phyloP scores from a whole-genome alignment of 768 basidiomycete species.

The Amanita molliuscula region DNA sequence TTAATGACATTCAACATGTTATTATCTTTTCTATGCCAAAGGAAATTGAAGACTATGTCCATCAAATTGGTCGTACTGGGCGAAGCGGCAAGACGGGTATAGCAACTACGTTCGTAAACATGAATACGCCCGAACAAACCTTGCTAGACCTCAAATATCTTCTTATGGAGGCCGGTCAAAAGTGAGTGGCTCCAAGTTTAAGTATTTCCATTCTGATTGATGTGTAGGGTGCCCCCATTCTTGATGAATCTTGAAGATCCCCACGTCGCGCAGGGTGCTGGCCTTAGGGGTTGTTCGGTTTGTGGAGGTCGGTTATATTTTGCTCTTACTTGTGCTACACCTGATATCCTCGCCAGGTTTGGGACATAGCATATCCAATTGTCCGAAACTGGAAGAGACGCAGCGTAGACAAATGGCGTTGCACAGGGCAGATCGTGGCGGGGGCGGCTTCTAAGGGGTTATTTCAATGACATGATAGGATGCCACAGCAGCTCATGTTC shows the following conservation, averaged over 20 bases:
- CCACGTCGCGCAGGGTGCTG: conserved; percentile 65
- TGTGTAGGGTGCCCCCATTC: conserved; percentile 85
- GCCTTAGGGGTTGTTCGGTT: conserved; percentile 70
- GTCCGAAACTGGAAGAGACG: conserved; percentile 92
- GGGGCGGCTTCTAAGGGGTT: conserved; percentile 34
- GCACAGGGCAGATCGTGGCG: conserved; percentile 60
- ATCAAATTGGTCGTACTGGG: conserved; percentile 97
- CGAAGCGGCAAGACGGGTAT: conserved; percentile 98
- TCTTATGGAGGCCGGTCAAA: conserved; percentile 94
- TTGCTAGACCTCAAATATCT: conserved; percentile 94
- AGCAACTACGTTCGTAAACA: conserved; percentile 97
- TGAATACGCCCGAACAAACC: conserved; percentile 95
- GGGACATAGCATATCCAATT: conserved; percentile 91
- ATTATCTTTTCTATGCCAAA: conserved; percentile 99
- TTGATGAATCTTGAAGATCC: conserved; percentile 86
- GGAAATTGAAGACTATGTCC: conserved; percentile 99
- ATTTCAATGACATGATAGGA: neutral
- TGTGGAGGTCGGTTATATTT: conserved; percentile 65
- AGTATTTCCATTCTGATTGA: neutral
- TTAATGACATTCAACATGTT: conserved; percentile 97
- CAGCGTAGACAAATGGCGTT: conserved; percentile 87
- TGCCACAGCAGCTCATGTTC: neutral
- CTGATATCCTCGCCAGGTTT: conserved; percentile 3
- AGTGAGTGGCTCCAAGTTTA: conserved; percentile 36
- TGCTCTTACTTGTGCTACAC: neutral